A percentile compares a stretch with the other conserved stretches of the same genome.
Evolutionary conservation across 257 asterid genomes (phyloP).

Genomic region (Solanum tarapatanum): DNA sequence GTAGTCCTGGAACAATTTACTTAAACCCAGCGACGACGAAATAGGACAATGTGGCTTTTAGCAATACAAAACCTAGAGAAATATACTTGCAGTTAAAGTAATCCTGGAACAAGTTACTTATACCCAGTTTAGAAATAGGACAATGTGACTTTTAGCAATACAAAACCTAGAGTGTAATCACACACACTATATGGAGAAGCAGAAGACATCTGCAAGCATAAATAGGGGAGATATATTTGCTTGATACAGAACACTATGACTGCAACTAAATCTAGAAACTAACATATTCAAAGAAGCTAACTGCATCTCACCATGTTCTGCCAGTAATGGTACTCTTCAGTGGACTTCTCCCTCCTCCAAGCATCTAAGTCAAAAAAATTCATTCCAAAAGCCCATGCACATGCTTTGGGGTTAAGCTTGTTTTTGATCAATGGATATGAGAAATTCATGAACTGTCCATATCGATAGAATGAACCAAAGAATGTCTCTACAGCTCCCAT

Average conservation of each 20-base stretch:
- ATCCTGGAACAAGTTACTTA: neutral
- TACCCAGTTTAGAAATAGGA: neutral
- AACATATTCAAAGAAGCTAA: neutral
- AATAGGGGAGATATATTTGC: neutral
- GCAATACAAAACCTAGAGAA: neutral
- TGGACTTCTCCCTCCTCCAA: conserved; percentile 38
- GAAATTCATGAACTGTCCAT: conserved; percentile 30
- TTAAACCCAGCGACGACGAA: neutral
- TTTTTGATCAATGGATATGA: conserved; percentile 30
- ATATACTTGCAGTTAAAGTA: neutral
- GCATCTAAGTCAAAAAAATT: conserved; percentile 34
- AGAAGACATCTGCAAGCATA: neutral
- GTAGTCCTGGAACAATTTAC: neutral
- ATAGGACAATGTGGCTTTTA: neutral
- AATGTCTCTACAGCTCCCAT: conserved; percentile 36
- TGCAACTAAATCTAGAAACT: neutral
- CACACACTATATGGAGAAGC: neutral
- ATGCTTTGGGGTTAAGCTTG: conserved; percentile 27
- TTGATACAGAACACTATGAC: neutral
- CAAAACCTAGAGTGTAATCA: neutral
- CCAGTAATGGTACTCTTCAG: conserved; percentile 40
- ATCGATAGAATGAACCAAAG: conserved; percentile 31
- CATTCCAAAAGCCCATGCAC: conserved; percentile 42
- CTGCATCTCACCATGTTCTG: conserved; percentile 31
- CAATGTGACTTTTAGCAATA: neutral